Evolutionary conservation across 2,329 filamentous ascomycete genomes (phyloP), one percentile per base, ranked within the genome.

Genomic region (Aspergillus costaricaensis): DNA sequence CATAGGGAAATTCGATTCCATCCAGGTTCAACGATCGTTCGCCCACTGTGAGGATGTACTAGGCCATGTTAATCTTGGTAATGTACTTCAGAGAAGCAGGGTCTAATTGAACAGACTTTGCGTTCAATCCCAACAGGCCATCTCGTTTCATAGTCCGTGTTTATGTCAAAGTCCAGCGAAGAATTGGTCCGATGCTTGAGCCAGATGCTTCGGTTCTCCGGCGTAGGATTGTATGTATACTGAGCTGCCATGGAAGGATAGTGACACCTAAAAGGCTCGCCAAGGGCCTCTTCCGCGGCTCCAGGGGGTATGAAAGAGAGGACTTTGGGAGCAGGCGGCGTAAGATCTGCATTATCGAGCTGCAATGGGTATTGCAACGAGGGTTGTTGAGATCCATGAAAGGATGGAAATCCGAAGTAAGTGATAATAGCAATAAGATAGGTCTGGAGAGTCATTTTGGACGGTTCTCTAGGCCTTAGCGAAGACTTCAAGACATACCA

Each of bases 391-490:
- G 51, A 10, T n/a, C 2, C 38, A 25, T 41, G 27, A 5, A 52
- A 49, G 1, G 57, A 27, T 19, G 27, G 19, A 12, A 59, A 55
- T 39, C 50, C 50, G n/a, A 59, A 49, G 1, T 55, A 55, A 17
- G 21, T 49, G 19, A 59, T 54, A 12, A 59, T 55, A 12, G 41
- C 30, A 5, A 44, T 49, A n/a, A 59, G 19, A 23, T 59, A 59
- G 14, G 36, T 30, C 6, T 39, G 17, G 6, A 59, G 23, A 12
- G 49, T 21, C 63, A 65, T 65, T 41, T 5, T 60, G 49, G 4
- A 32, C 23, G 9, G 43, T 25, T 0, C 14, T 36, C 32, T 19
- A 14, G n/a, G 7, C 19, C 23, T 43, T 14, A 6, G 7, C 9
- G 5, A 21, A 4, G n/a, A 7, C 19, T 44, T 44, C 8, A 23